These are phyloP conservation scores for Fagopyrum homotropicum DNA, from an alignment of 148 eudicot genomes.

Conservation along the genomic window DNA sequence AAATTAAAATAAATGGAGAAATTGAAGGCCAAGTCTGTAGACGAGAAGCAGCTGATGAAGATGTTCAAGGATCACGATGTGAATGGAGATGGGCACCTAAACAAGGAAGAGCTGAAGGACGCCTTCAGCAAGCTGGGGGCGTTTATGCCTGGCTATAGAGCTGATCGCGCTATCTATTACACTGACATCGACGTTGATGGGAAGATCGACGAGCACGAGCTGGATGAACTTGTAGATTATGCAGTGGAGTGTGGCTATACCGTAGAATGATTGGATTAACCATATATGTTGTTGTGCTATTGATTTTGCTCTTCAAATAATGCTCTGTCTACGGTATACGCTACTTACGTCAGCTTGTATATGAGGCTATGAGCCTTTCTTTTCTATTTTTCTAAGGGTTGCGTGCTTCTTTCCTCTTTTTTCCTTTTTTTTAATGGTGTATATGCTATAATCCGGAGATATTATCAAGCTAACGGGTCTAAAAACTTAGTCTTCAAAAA, in stretches of 20 bases:
- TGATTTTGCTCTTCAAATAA: too few species aligned
- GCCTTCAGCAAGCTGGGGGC: conserved; percentile 31
- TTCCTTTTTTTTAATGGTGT: too few species aligned
- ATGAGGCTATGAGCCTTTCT: too few species aligned
- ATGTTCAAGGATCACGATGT: conserved; percentile 31
- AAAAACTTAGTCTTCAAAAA: too few species aligned
- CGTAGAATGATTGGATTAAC: background rate
- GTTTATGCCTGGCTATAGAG: conserved; percentile 24
- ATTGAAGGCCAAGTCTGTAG: conserved; percentile 12
- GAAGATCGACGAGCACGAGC: conserved; percentile 25
- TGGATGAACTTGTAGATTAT: conserved; percentile 33
- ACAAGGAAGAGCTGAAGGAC: conserved; percentile 32
- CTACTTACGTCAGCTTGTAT: too few species aligned
- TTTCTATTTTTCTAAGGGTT: too few species aligned
- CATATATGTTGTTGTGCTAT: too few species aligned
- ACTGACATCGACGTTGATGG: conserved; percentile 39
- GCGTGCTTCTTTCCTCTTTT: too few species aligned
- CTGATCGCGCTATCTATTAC: conserved; percentile 26
- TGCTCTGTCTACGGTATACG: too few species aligned
- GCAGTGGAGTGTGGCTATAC: conserved; percentile 12
- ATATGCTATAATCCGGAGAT: too few species aligned
- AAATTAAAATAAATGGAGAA: background rate
- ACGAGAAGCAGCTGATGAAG: conserved; percentile 26
- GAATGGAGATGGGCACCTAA: conserved; percentile 31
- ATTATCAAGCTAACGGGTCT: too few species aligned